Base-by-base conservation (phyloP, 495 filamentous ascomycete species). In the Hypomontagnella submonticulosa region DNA sequence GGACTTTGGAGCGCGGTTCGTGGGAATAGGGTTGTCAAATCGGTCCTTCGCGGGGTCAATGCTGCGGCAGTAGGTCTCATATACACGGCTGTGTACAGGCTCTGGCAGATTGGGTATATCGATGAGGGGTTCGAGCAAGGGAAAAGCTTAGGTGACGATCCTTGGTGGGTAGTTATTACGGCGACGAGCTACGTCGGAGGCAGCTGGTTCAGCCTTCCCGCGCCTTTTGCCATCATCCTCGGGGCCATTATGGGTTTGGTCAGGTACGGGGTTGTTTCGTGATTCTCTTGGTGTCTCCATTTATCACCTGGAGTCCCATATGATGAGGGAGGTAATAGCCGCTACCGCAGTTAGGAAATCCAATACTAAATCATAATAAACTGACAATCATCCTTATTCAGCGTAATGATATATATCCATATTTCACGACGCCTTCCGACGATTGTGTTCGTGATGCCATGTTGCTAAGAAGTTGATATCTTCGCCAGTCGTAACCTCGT, bases 61-160 rank as follows among this genome's bases (percentile, higher is more conserved):
- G 91, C 92, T 0, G 81, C 85, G 0, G 92, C 91, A 0, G 88
- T 93, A 0, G 91, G 92, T 0, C 62, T 94, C 61, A 89, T 94
- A 4, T 96, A 90, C 65, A 92, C 91, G 12, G 91, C 92, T 13
- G 91, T 96, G n/a, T 94, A 96, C 63, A 79, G 90, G 30, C 81
- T 96, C 18, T 93, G 90, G 87, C 79, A 89, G 76, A 89, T 92
- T 63, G 92, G 92, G 0, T 91, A 86, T 71, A 71, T 94, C 43
- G 79, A 81, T 50, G 77, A 77, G 34, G 77, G 76, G 0, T 88
- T 83, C 15, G 72, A 83, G 34, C 68, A 66, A 10, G 90, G 89
- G 0, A 77, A 73, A 55, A 88, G 84, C 73, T 71, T 92, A 62
- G 88, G 79, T 0, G 77, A 80, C 40, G 89, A 91, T 66, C 85